These are phyloP conservation scores for Hirschfeldia incana DNA, from an alignment of 345 rosid genomes.

Conservation along the genomic window DNA sequence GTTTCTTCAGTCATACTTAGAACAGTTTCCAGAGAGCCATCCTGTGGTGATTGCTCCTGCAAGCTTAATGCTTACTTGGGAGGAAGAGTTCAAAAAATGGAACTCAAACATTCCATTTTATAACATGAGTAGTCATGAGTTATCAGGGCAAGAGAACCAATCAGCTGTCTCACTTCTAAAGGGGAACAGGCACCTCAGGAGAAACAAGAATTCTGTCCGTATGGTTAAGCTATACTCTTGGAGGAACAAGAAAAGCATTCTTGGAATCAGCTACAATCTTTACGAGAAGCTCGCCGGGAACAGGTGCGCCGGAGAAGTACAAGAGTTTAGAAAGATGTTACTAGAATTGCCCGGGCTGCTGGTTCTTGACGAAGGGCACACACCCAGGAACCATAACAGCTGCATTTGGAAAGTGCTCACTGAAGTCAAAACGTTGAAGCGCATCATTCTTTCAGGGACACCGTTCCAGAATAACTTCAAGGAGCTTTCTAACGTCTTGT, in stretches of 20 bases:
- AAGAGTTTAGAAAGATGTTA: conserved; percentile 38
- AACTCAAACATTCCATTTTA: conserved; percentile 54
- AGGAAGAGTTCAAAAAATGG: conserved; percentile 75
- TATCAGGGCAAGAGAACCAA: conserved; percentile 49
- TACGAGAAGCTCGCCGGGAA: conserved; percentile 49
- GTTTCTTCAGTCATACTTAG: conserved; percentile 62
- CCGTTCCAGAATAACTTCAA: conserved; percentile 78
- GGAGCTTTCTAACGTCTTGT: conserved; percentile 62
- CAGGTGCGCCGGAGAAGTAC: neutral
- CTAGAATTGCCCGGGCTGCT: conserved; percentile 55
- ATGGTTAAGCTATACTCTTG: conserved; percentile 65
- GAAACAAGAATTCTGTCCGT: conserved; percentile 31
- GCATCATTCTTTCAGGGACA: conserved; percentile 79
- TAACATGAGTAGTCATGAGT: conserved; percentile 49
- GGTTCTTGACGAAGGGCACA: conserved; percentile 85
- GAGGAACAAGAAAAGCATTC: conserved; percentile 53
- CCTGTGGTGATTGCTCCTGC: conserved; percentile 78
- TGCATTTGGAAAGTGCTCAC: conserved; percentile 62
- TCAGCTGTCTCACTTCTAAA: conserved; percentile 33
- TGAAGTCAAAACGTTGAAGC: conserved; percentile 51
- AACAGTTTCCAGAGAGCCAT: conserved; percentile 51
- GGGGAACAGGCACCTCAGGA: neutral
- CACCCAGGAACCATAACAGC: conserved; percentile 58
- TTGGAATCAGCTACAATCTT: conserved; percentile 63
- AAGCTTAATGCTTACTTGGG: conserved; percentile 69